phyloP scores from a whole-genome alignment of 2,329 filamentous ascomycete species.

The Aspergillus aculeatinus region DNA sequence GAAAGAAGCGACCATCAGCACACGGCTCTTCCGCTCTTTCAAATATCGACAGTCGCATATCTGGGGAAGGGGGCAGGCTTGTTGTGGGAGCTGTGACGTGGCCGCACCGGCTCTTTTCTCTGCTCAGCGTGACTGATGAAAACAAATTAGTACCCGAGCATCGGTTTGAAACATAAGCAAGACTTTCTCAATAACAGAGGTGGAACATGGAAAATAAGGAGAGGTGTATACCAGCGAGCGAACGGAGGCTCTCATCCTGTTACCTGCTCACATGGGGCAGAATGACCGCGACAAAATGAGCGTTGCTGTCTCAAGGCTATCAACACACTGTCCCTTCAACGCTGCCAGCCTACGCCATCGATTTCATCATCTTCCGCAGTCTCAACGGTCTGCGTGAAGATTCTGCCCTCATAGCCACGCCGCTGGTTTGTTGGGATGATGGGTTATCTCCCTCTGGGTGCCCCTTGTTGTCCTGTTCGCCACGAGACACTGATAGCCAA shows the following conservation, averaged over 20 bases:
- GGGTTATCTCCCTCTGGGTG: not conserved
- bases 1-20: not conserved
- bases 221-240: not conserved
- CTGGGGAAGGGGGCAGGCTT: not conserved
- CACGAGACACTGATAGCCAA: not conserved
- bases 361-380: not conserved
- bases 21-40: not conserved
- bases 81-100: not conserved
- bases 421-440: not conserved
- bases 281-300: not conserved
- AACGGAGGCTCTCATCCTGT: not conserved
- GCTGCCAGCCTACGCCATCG: not conserved
- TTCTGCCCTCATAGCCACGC: not conserved
- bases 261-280: not conserved
- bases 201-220: not conserved
- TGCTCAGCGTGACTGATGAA: not conserved
- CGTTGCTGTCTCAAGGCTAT: not conserved
- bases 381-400: not conserved
- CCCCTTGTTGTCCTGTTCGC: not conserved
- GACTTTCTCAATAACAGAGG: not conserved
- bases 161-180: not conserved
- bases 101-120: not conserved
- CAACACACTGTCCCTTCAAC: not conserved
- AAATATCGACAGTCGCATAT: not conserved
- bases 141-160: not conserved